Conservation (phyloP, 2,329 filamentous ascomycete species). For the Paracoccidioides brasiliensis region DNA sequence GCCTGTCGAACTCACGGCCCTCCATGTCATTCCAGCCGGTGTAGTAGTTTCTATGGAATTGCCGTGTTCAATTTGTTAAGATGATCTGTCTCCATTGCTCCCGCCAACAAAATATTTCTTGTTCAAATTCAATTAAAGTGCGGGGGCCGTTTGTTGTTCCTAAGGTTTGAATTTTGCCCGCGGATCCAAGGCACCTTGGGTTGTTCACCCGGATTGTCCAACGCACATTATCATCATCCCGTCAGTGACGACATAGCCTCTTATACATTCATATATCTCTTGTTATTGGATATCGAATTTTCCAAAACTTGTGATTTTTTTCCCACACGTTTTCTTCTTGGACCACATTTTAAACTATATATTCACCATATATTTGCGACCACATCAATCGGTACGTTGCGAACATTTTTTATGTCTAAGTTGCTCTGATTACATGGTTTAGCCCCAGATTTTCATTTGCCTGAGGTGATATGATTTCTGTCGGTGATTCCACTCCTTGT, state of each 20-base stretch:
- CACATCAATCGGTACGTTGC: not conserved
- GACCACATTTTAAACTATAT: not conserved
- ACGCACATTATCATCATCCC: not conserved
- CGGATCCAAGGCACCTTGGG: not conserved
- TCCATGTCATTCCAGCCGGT: too few relatives aligned
- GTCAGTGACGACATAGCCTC: constrained; percentile 1
- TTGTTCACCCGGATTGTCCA: not conserved
- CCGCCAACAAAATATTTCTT: too few relatives aligned
- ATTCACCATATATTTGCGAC: not conserved
- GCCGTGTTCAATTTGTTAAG: too few relatives aligned
- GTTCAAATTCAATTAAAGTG: not conserved
- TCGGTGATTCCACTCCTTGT: not conserved
- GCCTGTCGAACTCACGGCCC: not conserved
- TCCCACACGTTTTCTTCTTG: not conserved
- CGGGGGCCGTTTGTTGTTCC: not conserved
- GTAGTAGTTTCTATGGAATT: too few relatives aligned
- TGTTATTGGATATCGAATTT: not conserved
- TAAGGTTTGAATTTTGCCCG: not conserved
- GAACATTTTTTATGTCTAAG: not conserved
- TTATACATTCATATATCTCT: not conserved
- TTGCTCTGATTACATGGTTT: not conserved
- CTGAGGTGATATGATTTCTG: not conserved
- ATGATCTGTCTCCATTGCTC: too few relatives aligned
- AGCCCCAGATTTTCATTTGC: not conserved
- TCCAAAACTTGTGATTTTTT: not conserved